These are phyloP conservation scores for Hsuehochloa calcarea DNA, from an alignment of 176 grass and related monocot species.

Conservation along the genomic window DNA sequence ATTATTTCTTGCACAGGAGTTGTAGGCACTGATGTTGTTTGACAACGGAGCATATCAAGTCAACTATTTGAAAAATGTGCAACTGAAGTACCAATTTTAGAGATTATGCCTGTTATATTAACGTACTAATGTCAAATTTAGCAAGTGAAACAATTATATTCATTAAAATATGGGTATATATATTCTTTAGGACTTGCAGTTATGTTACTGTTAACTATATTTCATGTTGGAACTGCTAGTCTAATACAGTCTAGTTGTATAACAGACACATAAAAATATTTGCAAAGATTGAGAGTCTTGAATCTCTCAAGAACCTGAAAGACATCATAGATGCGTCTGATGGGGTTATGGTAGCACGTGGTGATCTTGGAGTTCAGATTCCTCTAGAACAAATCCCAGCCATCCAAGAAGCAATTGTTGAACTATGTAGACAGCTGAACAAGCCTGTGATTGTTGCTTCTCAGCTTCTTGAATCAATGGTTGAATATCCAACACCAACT, in stretches of 20 bases:
- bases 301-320: slow-evolving; percentile 64
- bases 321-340: slow-evolving; percentile 63
- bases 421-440: slow-evolving; percentile 53
- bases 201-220: neutral
- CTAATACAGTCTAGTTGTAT: neutral
- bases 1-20: neutral
- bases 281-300: slow-evolving; percentile 67
- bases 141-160: neutral
- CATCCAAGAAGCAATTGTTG: slow-evolving; percentile 61
- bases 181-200: neutral
- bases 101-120: neutral
- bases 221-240: neutral
- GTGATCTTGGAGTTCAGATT: slow-evolving; percentile 78
- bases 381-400: slow-evolving; percentile 70
- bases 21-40: neutral
- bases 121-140: neutral
- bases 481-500: slow-evolving; percentile 71
- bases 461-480: slow-evolving; percentile 83
- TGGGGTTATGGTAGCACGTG: slow-evolving; percentile 76
- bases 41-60: neutral
- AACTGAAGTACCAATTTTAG: neutral
- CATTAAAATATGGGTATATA: neutral
- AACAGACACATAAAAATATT: slow-evolving; percentile 53
- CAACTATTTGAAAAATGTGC: slow-evolving; percentile 2
- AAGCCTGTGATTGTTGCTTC: slow-evolving; percentile 78